phyloP scores from a whole-genome alignment of 257 asterid species.

The Nicotiana paniculata region DNA sequence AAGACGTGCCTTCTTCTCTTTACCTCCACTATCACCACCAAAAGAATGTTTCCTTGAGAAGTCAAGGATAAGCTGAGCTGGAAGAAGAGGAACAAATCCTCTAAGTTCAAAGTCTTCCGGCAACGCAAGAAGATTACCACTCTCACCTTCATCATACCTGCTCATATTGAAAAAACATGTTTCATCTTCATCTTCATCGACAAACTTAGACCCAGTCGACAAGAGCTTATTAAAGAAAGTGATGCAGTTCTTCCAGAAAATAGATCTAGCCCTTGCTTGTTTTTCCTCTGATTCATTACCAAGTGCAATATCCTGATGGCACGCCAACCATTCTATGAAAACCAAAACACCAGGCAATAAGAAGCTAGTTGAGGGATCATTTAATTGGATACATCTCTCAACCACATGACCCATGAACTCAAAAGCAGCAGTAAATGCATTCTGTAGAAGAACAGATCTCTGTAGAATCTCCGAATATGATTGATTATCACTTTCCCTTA shows the following conservation, averaged over 20 bases:
- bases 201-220: conserved; percentile 44
- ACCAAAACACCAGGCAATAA: conserved; percentile 84
- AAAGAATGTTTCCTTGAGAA: conserved; percentile 71
- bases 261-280: conserved; percentile 54
- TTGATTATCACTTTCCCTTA: conserved; percentile 68
- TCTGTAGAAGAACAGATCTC: conserved; percentile 83
- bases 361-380: conserved; percentile 70
- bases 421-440: conserved; percentile 71
- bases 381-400: conserved; percentile 72
- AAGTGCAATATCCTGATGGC: conserved; percentile 65
- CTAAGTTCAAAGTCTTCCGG: conserved; percentile 86
- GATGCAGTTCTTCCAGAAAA: conserved; percentile 72
- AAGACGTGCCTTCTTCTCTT: conserved; percentile 55
- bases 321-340: conserved; percentile 92
- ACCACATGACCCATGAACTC: conserved; percentile 75
- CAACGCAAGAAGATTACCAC: conserved; percentile 69
- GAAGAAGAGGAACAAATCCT: conserved; percentile 83
- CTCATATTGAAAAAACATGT: conserved; percentile 83
- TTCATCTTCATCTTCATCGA: conserved; percentile 72
- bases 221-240: conserved; percentile 65
- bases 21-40: conserved; percentile 52
- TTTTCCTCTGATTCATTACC: conserved; percentile 74
- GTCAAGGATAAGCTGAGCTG: conserved; percentile 85
- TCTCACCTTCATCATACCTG: conserved; percentile 79
- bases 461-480: conserved; percentile 91